Evolutionary conservation across 768 basidiomycete genomes (phyloP).

Genomic region (Sporobolomyces phaffii): DNA sequence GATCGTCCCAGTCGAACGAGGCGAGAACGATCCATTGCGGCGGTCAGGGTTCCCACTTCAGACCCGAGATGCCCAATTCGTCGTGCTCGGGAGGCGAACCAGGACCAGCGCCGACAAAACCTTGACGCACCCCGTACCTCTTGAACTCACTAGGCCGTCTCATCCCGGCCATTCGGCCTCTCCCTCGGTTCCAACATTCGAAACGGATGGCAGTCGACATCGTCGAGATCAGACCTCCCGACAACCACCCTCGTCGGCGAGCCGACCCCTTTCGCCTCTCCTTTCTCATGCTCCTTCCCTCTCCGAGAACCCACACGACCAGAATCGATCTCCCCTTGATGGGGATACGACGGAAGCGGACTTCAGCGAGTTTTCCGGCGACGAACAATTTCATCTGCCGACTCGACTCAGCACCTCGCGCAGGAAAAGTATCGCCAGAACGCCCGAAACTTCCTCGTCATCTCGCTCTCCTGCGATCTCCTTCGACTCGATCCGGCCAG

Average conservation of each 20-base stretch:
- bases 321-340: too few species aligned
- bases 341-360: conserved; percentile 21
- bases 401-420: neutral
- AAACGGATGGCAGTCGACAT: too few species aligned
- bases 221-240: too few species aligned
- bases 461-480: neutral
- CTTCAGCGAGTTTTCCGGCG: conserved; percentile 16
- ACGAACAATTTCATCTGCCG: conserved; percentile 4
- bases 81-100: conserved; percentile 3
- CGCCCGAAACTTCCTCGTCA: neutral
- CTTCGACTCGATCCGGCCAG: neutral
- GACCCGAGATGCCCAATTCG: neutral
- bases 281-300: too few species aligned
- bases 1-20: neutral
- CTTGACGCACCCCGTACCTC: too few species aligned
- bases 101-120: conserved; percentile 1
- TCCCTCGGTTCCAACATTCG: too few species aligned
- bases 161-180: too few species aligned
- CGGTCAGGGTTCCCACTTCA: neutral
- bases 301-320: too few species aligned
- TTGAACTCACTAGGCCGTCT: too few species aligned
- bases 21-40: neutral
- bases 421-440: neutral
- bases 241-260: too few species aligned
- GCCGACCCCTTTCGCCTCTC: too few species aligned